A percentile compares a stretch with the other conserved stretches of the same genome.
Conservation (phyloP, 2,329 filamentous ascomycete species). For the Pseudogymnoascus sp. region DNA sequence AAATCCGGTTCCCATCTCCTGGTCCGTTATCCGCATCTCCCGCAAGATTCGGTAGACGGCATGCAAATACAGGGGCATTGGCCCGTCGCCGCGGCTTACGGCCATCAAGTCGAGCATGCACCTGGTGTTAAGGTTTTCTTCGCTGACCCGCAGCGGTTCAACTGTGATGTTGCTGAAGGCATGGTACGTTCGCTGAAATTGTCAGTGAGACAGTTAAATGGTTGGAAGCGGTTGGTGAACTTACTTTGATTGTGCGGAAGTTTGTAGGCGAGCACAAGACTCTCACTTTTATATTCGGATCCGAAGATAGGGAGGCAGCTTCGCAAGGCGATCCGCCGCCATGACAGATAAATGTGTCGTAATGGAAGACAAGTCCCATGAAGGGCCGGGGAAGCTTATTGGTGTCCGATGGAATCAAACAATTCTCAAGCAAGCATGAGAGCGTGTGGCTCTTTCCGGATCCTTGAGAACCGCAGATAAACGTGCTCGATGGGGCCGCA, state of each 20-base stretch:
- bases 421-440: slow-evolving; percentile 46
- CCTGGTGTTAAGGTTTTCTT: slow-evolving; percentile 41
- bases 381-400: slow-evolving; percentile 40
- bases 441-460: slow-evolving; percentile 55
- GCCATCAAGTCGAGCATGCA: slow-evolving; percentile 50
- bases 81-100: slow-evolving; percentile 31
- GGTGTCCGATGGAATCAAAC: slow-evolving; percentile 30
- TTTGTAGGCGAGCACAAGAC: slow-evolving; percentile 46
- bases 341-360: slow-evolving; percentile 39
- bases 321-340: slow-evolving; percentile 36
- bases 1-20: slow-evolving; percentile 30
- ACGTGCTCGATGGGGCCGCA: slow-evolving; percentile 47
- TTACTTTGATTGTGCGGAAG: slow-evolving; percentile 31
- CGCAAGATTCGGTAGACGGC: slow-evolving; percentile 41
- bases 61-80: slow-evolving; percentile 44
- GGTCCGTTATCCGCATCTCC: slow-evolving; percentile 37
- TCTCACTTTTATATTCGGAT: slow-evolving; percentile 36
- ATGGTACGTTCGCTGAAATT: slow-evolving; percentile 28
- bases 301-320: slow-evolving; percentile 45
- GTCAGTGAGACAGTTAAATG: background rate
- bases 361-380: slow-evolving; percentile 48
- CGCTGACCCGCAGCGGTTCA: slow-evolving; percentile 37
- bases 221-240: background rate
- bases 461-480: slow-evolving; percentile 57
- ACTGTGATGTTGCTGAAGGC: slow-evolving; percentile 35